phyloP scores from a whole-genome alignment of 371 early-diverging fungal genomes.

The Rhizopus arrhizus region DNA sequence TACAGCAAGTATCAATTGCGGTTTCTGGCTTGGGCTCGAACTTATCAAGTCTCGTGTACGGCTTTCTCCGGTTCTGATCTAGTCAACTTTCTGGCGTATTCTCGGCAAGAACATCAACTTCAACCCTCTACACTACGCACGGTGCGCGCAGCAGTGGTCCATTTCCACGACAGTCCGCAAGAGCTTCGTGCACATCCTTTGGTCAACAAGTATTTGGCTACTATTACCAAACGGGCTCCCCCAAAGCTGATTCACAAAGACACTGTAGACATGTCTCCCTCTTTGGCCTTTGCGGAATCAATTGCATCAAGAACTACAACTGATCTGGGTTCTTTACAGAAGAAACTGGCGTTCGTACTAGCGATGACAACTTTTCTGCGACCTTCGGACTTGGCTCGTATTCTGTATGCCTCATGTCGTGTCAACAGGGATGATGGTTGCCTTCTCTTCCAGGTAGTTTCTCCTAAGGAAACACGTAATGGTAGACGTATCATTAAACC shows the following conservation, averaged over 20 bases:
- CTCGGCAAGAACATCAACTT: too few species aligned
- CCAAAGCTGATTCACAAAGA: neutral
- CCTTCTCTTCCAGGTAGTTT: neutral
- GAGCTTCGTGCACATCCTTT: neutral
- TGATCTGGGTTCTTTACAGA: neutral
- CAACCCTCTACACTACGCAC: slow-evolving; percentile 9
- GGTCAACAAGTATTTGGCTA: neutral
- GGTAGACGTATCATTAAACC: slow-evolving; percentile 16
- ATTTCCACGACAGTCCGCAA: slow-evolving; percentile 7
- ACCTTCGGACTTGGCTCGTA: slow-evolving; percentile 21
- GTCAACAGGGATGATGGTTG: neutral
- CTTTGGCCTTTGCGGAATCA: neutral
- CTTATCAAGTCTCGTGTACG: too few species aligned
- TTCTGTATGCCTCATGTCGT: neutral
- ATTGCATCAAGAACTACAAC: slow-evolving; percentile 2
- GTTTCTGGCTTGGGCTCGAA: too few species aligned
- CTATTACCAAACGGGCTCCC: neutral
- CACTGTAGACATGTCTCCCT: slow-evolving; percentile 6
- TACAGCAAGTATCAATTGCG: too few species aligned
- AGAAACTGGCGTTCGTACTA: slow-evolving; percentile 22
- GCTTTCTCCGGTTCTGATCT: too few species aligned
- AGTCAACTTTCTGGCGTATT: too few species aligned
- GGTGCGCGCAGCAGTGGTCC: slow-evolving; percentile 10
- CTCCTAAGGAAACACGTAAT: slow-evolving; percentile 17
- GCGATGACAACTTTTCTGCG: slow-evolving; percentile 19